Base-by-base conservation (phyloP, 768 basidiomycete genomes). In the Kwoniella pini region DNA sequence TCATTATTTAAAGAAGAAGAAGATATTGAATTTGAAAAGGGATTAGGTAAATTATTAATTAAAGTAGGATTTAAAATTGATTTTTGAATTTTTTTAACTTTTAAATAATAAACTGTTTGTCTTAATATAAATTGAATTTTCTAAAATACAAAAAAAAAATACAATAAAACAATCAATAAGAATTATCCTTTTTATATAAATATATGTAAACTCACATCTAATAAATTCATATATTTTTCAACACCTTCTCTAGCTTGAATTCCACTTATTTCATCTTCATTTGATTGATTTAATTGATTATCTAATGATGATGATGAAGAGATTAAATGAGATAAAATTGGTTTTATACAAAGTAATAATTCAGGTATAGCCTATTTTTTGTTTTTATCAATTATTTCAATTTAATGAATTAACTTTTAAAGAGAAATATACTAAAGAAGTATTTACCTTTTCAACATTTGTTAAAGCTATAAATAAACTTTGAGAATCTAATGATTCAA, bases 121-220 rank as follows among this genome's bases (percentile, higher is more conserved):
- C 74, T 62, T 15, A 75, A 69, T n/a, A 72, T 57, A 57, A 66
- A 70, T 68, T 75, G 74, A 59, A 75, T 75, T 63, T 70, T 70
- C 73, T 75, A 46, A 44, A 21, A 44, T 11, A 44, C 11, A 36
- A 36, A 36, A 36, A 15, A 36, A 36, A 15, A 15, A 36, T 9
- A 15, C 7, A 38, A 21, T 27, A 30, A 43, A 48, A n/a, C n/a
- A n/a, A n/a, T n/a, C n/a, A n/a, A n/a, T n/a, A n/a, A n/a, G n/a
- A n/a, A n/a, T n/a, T n/a, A n/a, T n/a, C n/a, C n/a, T n/a, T n/a
- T n/a, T n/a, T n/a, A n/a, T n/a, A n/a, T n/a, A 51, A 30, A 15
- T 31, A 15, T 12, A 45, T 13, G 13, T 4, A 2, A 21, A 67
- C 72, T 57, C 45, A 74, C 72, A 53, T 74, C 72, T 4, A 71